Evolutionary conservation across 345 rosid species (phyloP), one percentile per base, ranked within the genome.

Genomic region (Eucalyptus tenuipes): DNA sequence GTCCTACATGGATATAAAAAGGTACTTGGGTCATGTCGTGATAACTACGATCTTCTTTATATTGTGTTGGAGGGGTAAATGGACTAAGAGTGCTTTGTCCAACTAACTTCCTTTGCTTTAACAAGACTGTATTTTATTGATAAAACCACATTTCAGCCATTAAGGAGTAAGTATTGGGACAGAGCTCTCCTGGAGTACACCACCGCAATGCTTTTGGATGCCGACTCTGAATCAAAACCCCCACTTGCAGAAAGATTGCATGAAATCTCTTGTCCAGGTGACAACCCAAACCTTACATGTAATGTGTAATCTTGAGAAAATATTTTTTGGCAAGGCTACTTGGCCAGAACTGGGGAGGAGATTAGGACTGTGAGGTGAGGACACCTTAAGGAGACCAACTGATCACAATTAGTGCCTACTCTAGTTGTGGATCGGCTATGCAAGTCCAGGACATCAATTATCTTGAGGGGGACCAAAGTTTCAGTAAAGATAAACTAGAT

Each of bases 211-310:
- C 91, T 96, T 85, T 89, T 93, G 40, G 91, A 90, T 89, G 81
- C 49, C 6, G 92, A 92, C 50, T 90, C 96, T 82, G 94, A 88
- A 88, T 88, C 88, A 59, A 95, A 91, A 90, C 92, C 92, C 61
- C 94, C 95, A 40, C 57, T 92, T 53, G 91, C 94, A 5, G 91
- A 94, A 91, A 93, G 95, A 86, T 93, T 96, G 18, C 90, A 91
- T 90, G 94, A 95, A 89, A 93, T 96, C 91, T 92, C 96, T 55
- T 95, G 99, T 88, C 97, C 98, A 27, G 96, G 97, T 96, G 93
- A 92, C 16, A 31, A 87, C 11, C 16, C 24, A n/a, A 61, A 68
- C 37, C 53, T 25, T 68, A 64, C 49, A 45, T 49, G 49, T 87
- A n/a, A 80, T 45, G 44, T 48, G 52, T 33, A 40, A 13, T 29